A percentile compares a stretch with the other conserved stretches of the same genome.
Conservation (phyloP, 192 early-diverging fungal genomes). For the Coemansia sp. region DNA sequence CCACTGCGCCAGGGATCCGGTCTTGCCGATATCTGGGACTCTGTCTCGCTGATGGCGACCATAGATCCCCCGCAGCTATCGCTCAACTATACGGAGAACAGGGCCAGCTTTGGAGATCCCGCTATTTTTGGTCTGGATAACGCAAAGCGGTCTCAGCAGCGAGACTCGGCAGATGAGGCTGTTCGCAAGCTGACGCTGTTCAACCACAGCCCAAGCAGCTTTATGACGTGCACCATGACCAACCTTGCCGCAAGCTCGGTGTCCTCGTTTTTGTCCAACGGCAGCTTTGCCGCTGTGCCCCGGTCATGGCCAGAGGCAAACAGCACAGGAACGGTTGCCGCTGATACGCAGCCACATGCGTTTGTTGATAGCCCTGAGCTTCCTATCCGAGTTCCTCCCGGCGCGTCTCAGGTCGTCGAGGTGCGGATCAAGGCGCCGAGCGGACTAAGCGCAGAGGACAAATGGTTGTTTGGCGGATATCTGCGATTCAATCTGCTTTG, state of each 20-base stretch:
- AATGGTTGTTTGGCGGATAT: slow-evolving; percentile 51
- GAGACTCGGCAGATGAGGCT: neutral
- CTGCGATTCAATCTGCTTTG: slow-evolving; percentile 50
- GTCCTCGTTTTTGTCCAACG: slow-evolving; percentile 46
- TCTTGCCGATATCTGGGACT: slow-evolving; percentile 43
- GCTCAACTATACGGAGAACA: slow-evolving; percentile 37
- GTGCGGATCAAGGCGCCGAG: slow-evolving; percentile 42
- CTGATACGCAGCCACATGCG: slow-evolving; percentile 41
- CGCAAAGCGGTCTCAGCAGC: neutral
- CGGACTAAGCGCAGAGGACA: slow-evolving; percentile 28
- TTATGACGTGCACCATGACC: slow-evolving; percentile 46
- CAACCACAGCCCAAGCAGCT: slow-evolving; percentile 38
- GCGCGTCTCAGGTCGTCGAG: slow-evolving; percentile 15
- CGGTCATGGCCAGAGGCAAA: slow-evolving; percentile 39
- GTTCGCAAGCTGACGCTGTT: slow-evolving; percentile 33
- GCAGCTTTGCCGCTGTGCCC: slow-evolving; percentile 40
- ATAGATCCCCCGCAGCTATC: slow-evolving; percentile 45
- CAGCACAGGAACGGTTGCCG: slow-evolving; percentile 3
- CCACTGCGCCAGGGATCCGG: slow-evolving; percentile 52
- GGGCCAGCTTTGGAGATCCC: slow-evolving; percentile 1
- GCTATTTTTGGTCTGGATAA: slow-evolving; percentile 6
- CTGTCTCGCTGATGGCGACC: slow-evolving; percentile 29
- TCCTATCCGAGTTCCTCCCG: slow-evolving; percentile 44
- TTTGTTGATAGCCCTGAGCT: slow-evolving; percentile 25
- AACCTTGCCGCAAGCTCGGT: slow-evolving; percentile 44